Evolutionary conservation across 805 yeast genomes (phyloP), one percentile per base, ranked within the genome.

Genomic region (Suhomyces xylopsoci): DNA sequence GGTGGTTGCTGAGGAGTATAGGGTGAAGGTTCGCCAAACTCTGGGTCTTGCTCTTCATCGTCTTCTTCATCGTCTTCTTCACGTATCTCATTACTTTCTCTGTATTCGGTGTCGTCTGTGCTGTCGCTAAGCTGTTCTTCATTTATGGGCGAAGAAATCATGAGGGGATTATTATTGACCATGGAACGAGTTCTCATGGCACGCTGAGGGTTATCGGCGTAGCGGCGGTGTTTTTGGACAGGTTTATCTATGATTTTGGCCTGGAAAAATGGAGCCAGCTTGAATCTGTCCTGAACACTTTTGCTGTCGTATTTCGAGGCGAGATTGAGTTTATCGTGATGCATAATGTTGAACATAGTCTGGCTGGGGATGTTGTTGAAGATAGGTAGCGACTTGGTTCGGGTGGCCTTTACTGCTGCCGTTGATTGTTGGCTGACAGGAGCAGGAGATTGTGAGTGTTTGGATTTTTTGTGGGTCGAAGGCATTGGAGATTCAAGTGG

Each of bases 181-280:
- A 75, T 74, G 5, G 78, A 73, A 45, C 78, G 58, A 1, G 80
- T 74, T 30, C 80, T 66, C 62, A 70, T 67, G 19, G 80, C 80
- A 34, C 78, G 57, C 34, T 64, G 67, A 5, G 77, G 76, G 42
- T 53, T 44, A 7, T 55, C 51, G 24, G 42, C 42, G 45, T 62
- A 51, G 19, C 65, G 57, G 50, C 67, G 55, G 47, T 55, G 55
- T 22, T 62, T 61, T 55, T 62, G 62, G 43, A 59, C 62, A 2
- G 77, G 77, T 50, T 71, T 71, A 51, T 72, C 77, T 38, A 74
- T 66, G n/a, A 73, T 65, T 50, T 73, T 73, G 24, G 73, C 74
- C 61, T 65, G 76, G 22, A 71, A 62, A 57, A 74, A 74, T 7
- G 78, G 75, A 2, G 78, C 79, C 76, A 70, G 76, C 55, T 74